These are phyloP conservation scores for Cryphonectria naterciae DNA, from an alignment of 2,329 filamentous ascomycete genomes.

Conservation along the genomic window DNA sequence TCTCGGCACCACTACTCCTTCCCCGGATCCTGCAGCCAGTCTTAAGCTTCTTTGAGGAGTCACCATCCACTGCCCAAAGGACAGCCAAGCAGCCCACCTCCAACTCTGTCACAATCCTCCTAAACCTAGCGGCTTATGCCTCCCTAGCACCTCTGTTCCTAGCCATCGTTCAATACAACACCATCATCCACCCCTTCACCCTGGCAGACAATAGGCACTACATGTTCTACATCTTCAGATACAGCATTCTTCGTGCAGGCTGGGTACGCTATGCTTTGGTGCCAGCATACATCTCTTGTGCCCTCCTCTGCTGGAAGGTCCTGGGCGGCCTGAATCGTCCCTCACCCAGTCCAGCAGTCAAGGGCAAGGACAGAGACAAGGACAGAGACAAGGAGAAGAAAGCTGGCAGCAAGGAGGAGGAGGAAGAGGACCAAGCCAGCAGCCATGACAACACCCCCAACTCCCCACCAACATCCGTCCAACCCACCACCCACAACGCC, in stretches of 20 bases:
- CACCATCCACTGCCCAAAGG: not conserved
- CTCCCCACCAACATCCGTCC: not conserved
- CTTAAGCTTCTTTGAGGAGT: conserved; percentile 24
- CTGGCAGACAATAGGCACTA: conserved; percentile 97
- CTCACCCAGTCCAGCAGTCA: not conserved
- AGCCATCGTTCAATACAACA: conserved; percentile 75
- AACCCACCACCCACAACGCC: conserved; percentile 1
- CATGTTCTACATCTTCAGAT: conserved; percentile 93
- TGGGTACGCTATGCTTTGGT: conserved; percentile 69
- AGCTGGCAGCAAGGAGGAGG: not conserved
- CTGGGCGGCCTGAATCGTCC: conserved; percentile 52
- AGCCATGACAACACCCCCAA: not conserved
- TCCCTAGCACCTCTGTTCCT: conserved; percentile 19
- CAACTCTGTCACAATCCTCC: conserved; percentile 36
- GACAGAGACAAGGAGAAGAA: not conserved
- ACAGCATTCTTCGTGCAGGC: conserved; percentile 70
- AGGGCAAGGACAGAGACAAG: too few species aligned
- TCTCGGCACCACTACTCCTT: conserved; percentile 78
- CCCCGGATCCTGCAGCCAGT: conserved; percentile 50
- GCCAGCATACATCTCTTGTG: conserved; percentile 71
- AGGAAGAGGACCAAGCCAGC: not conserved
- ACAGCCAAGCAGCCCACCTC: not conserved
- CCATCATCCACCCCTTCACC: conserved; percentile 92
- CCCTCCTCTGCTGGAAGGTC: conserved; percentile 68
- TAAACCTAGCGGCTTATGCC: conserved; percentile 38